Percentiles rank a stretch among this genome's conserved stretches.
These are phyloP conservation scores for Rosa persica DNA, from an alignment of 306 rosid species.

Conservation along the genomic window DNA sequence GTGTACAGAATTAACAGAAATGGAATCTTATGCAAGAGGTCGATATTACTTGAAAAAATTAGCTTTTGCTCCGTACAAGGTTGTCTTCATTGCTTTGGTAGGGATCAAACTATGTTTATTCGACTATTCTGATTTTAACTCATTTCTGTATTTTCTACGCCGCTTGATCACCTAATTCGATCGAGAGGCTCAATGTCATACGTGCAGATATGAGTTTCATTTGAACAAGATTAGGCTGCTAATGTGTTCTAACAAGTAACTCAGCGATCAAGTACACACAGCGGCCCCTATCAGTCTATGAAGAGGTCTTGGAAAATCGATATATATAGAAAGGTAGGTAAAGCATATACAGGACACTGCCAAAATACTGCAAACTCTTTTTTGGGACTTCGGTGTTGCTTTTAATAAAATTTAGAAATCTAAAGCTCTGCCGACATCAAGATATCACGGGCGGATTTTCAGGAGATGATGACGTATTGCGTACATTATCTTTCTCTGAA, in stretches of 20 bases:
- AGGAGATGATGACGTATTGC: slow-evolving; percentile 6
- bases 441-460: slow-evolving; percentile 15
- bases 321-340: neutral
- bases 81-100: too few relatives aligned
- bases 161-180: neutral
- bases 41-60: too few relatives aligned
- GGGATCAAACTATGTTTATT: too few relatives aligned
- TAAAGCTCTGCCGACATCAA: slow-evolving; percentile 17
- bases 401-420: neutral
- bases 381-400: neutral
- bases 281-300: neutral
- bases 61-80: too few relatives aligned
- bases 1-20: too few relatives aligned
- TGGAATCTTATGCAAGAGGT: too few relatives aligned
- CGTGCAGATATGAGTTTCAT: neutral
- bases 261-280: neutral
- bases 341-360: neutral
- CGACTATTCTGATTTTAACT: too few relatives aligned
- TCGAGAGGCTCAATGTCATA: neutral
- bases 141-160: too few relatives aligned
- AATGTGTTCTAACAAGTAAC: neutral
- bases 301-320: neutral
- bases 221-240: neutral
- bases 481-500: neutral
- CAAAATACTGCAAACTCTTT: neutral